Percentiles rank a stretch among this genome's conserved stretches.
phyloP scores from a whole-genome alignment of 208 protist species.

The Naegleria gruberi region DNA sequence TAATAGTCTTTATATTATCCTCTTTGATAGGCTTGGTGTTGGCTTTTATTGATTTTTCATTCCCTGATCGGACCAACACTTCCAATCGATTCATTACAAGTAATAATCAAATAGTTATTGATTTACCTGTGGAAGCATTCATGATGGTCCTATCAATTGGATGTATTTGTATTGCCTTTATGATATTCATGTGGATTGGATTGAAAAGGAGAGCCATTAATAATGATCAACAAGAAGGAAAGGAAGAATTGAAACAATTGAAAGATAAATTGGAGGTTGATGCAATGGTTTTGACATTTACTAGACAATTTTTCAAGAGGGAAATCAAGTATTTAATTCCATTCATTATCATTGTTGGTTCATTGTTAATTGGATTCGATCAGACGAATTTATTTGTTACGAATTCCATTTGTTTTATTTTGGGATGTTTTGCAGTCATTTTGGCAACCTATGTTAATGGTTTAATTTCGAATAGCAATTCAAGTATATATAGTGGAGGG shows the following conservation, averaged over 20 bases:
- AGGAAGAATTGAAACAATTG: too few species aligned
- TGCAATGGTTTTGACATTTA: neutral
- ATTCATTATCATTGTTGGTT: neutral
- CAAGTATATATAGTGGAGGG: neutral
- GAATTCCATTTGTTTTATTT: neutral
- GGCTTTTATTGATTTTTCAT: neutral
- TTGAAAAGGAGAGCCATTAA: neutral
- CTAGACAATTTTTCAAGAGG: neutral
- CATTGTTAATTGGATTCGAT: neutral
- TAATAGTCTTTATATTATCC: neutral
- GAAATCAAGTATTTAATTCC: neutral
- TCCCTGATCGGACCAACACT: neutral
- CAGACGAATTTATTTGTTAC: neutral
- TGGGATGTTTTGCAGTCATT: neutral
- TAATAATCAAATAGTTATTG: neutral
- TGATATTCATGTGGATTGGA: neutral
- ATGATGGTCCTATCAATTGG: neutral
- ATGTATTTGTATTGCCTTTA: neutral
- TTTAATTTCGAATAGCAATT: neutral
- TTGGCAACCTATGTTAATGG: neutral
- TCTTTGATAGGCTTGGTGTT: neutral
- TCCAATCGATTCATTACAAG: neutral
- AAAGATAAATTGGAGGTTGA: neutral
- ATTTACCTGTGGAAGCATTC: neutral
- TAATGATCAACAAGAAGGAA: too few species aligned